Conservation (phyloP, 805 yeast species). For the Wickerhamiella australiensis region DNA sequence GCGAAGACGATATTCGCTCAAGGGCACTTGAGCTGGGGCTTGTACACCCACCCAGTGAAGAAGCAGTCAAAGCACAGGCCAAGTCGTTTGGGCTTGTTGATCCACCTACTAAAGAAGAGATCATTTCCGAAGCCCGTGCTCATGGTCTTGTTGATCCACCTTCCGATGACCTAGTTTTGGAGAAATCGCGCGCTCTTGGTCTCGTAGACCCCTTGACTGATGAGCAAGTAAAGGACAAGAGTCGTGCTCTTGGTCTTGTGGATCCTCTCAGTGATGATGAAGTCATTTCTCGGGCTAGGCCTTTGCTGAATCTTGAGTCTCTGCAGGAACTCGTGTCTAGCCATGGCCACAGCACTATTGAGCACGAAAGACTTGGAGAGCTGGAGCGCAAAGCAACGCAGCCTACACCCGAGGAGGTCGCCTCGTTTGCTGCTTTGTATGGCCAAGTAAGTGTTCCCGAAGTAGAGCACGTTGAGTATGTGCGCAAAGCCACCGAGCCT, state of each 20-base stretch:
- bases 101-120: constrained; percentile 15
- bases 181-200: constrained; percentile 3
- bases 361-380: neutral
- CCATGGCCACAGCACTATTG: neutral
- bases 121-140: constrained; percentile 15
- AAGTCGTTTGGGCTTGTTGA: constrained; percentile 12
- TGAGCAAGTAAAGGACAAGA: neutral
- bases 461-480: neutral
- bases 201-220: constrained; percentile 14
- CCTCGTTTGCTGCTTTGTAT: neutral
- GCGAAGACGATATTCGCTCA: constrained; percentile 11
- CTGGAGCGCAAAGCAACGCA: constrained; percentile 14
- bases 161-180: neutral
- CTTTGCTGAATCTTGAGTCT: neutral
- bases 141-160: constrained; percentile 18
- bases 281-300: constrained; percentile 2
- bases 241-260: constrained; percentile 1
- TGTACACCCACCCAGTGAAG: constrained; percentile 1
- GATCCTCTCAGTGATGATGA: constrained; percentile 4
- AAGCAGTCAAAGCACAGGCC: neutral
- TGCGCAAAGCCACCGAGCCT: constrained; percentile 4
- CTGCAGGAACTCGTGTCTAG: neutral
- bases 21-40: constrained; percentile 11
- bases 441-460: neutral
- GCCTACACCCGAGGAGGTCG: constrained; percentile 29